Evolutionary conservation across 202 grass and related monocot species (phyloP), one percentile per base, ranked within the genome.

Genomic region (Schoenoplectus triqueter): DNA sequence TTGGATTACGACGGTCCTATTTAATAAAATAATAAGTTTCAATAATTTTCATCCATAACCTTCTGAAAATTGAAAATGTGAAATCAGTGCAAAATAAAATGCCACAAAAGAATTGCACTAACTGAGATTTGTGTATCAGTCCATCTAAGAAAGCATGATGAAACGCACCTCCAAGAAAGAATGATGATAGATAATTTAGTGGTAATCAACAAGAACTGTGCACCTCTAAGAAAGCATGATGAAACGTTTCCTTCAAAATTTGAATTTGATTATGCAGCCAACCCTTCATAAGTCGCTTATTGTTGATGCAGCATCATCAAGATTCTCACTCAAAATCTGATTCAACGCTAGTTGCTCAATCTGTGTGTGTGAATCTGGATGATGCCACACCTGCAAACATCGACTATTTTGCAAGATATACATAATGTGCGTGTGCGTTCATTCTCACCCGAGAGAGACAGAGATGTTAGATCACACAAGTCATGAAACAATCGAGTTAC

Each of bases 261-360:
- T 31, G 31, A 31, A 31, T 31, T 31, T 31, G 31, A 31, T 31
- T 31, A 31, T 31, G 31, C 31, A 31, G 31, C 31, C 31, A 31
- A 64, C 47, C 51, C 21, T 51, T 73, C 47, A 51, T 22, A 80
- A 88, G 72, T 62, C 81, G 18, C 59, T 84, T 71, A 88, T 84
- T 72, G 86, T 81, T 8, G 81, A 84, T 88, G 86, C 86, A 88
- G 86, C 86, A 88, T 88, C 86, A 88, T 88, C 86, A 88, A 88
- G 86, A 88, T 88, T 88, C 86, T 88, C 86, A 88, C 22, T 19
- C 41, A 66, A 48, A 49, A 55, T 56, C 19, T 19, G 22, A 67
- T 78, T 66, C 15, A 68, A 71, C 3, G 3, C 42, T 57, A 20
- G 7, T 63, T 6, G n/a, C 20, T 46, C 6, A 14, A 57, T 67